Conservation (phyloP, 2,329 filamentous ascomycete genomes). For the Ceratocystis albifundus region DNA sequence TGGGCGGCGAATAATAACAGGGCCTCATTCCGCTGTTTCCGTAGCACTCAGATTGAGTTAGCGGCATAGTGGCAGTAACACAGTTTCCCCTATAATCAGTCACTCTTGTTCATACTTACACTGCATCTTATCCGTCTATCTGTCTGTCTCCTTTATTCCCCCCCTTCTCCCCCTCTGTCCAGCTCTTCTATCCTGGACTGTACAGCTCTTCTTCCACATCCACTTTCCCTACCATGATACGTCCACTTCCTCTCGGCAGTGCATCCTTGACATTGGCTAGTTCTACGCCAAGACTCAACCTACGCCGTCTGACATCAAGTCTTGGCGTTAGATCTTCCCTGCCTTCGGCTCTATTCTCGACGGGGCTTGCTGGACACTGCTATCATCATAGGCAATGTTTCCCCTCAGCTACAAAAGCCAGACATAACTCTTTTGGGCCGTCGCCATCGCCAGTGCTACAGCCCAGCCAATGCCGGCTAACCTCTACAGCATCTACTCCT, state of each 20-base stretch:
- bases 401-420: background rate
- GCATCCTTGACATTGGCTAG: background rate
- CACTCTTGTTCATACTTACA: too few relatives aligned
- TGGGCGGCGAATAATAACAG: too few relatives aligned
- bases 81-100: too few relatives aligned
- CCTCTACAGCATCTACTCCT: conserved; percentile 10
- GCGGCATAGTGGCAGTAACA: too few relatives aligned
- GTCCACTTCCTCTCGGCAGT: background rate
- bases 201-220: background rate
- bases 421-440: background rate
- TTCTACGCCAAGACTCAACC: background rate
- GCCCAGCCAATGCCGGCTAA: conserved; percentile 14
- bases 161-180: background rate
- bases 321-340: background rate
- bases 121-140: background rate
- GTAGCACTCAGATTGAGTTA: background rate
- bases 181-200: background rate
- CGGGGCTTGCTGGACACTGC: background rate
- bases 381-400: background rate
- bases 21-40: background rate
- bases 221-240: background rate
- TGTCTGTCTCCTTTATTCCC: background rate
- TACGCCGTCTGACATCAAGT: background rate
- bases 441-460: background rate
- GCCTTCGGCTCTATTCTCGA: background rate